Evolutionary conservation across 176 grass and related monocot genomes (phyloP), one percentile per base, ranked within the genome.

Genomic region (Carex pumila): DNA sequence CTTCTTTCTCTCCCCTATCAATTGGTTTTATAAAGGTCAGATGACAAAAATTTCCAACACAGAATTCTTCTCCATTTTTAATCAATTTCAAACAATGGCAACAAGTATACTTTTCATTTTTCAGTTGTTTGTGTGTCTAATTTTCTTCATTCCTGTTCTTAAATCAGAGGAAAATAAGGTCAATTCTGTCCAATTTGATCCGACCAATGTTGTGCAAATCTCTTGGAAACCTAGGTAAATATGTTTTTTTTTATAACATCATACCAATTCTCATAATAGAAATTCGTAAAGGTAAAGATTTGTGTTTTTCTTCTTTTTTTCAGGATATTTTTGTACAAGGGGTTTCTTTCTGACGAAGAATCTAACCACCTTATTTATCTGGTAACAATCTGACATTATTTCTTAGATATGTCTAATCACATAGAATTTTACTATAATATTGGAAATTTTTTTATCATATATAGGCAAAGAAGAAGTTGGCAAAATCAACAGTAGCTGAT

Each of bases 261-360:
- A 62, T 60, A 60, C 13, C 3, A 61, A 61, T 61, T 61, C n/a
- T 61, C 17, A 61, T 45, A 45, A 45, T 45, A 45, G 47, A 49
- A 50, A 50, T 50, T 50, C 47, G 3, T 50, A 12, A 50, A 50
- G 9, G 47, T 50, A 50, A 50, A 50, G 47, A 50, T 12, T 2
- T 50, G 47, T 50, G 47, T 53, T 67, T 67, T 34, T 36, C 8
- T 70, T 70, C 2, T 41, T 39, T 62, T 45, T 81, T 85, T 34
- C 39, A 85, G 84, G 70, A 71, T 65, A 31, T 85, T 85, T 79
- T 65, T 85, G 58, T 85, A 85, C 29, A 85, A 79, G 71, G 71
- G 84, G 4, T 85, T 85, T 53, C 71, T 85, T 50, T 85, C 84
- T 32, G 30, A 85, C 5, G 56, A 66, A 55, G 84, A 85, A 79